Conservation (phyloP, 768 basidiomycete genomes). For the Heimioporus sp. region DNA sequence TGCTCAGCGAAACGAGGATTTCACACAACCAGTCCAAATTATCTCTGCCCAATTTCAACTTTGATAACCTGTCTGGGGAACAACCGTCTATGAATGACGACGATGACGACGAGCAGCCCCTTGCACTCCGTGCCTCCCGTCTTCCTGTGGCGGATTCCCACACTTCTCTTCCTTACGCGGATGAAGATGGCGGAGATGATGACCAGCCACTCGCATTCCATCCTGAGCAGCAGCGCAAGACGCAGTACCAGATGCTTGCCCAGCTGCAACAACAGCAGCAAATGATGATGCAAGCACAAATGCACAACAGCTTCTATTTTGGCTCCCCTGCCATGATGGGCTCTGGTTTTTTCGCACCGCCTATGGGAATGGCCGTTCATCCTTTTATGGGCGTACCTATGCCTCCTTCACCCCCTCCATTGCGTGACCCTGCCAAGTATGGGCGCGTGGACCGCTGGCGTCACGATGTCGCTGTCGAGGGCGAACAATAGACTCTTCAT, state of each 20-base stretch:
- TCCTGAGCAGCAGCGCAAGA: slow-evolving; percentile 76
- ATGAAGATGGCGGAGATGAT: slow-evolving; percentile 59
- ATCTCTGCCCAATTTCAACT: slow-evolving; percentile 43
- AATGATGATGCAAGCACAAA: slow-evolving; percentile 75
- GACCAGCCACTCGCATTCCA: slow-evolving; percentile 70
- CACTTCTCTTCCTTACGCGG: slow-evolving; percentile 25
- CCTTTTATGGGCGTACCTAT: slow-evolving; percentile 40
- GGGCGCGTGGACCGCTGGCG: slow-evolving; percentile 80
- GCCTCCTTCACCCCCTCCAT: slow-evolving; percentile 57
- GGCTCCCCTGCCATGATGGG: slow-evolving; percentile 63
- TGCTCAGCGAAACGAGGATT: slow-evolving; percentile 49
- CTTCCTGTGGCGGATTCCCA: slow-evolving; percentile 25
- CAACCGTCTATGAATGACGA: slow-evolving; percentile 42
- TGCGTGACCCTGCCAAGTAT: slow-evolving; percentile 64
- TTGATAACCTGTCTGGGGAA: slow-evolving; percentile 31
- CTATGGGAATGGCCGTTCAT: slow-evolving; percentile 46
- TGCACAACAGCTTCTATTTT: slow-evolving; percentile 76
- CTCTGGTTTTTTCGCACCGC: slow-evolving; percentile 64
- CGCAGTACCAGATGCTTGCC: slow-evolving; percentile 45
- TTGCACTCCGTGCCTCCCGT: slow-evolving; percentile 65
- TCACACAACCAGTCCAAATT: slow-evolving; percentile 42
- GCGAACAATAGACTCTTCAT: slow-evolving; percentile 35
- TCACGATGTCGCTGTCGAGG: slow-evolving; percentile 72
- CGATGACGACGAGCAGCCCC: slow-evolving; percentile 61
- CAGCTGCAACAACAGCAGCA: slow-evolving; percentile 56